Conservation (phyloP, 148 eudicot genomes). For the Rhododendron ferrugineum region DNA sequence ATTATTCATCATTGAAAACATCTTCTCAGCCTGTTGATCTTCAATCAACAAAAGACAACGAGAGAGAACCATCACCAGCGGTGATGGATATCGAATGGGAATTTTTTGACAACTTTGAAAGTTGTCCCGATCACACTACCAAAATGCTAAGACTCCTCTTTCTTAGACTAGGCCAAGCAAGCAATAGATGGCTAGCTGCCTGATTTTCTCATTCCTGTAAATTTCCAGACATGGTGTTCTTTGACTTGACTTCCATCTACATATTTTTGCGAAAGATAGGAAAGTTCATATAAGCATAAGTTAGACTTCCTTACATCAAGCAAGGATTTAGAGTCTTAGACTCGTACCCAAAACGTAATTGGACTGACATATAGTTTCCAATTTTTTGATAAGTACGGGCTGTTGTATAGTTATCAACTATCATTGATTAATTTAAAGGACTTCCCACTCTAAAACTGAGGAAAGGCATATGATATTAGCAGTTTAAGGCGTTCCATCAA, state of each 20-base stretch:
- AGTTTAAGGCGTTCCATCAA: not conserved
- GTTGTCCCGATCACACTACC: not conserved
- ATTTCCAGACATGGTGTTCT: not conserved
- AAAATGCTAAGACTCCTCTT: not conserved
- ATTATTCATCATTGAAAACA: not conserved
- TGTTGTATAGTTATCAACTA: not conserved
- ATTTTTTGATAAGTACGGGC: not conserved
- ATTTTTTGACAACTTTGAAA: not conserved
- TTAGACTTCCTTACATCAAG: not conserved
- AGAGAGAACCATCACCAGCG: not conserved
- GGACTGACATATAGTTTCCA: not conserved
- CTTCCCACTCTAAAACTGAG: not conserved
- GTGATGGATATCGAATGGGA: not conserved
- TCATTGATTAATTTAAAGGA: not conserved
- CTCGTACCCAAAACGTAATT: not conserved
- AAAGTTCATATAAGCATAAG: not conserved
- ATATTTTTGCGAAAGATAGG: not conserved
- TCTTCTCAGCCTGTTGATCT: not conserved
- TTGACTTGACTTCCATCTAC: not conserved
- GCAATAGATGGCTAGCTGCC: not conserved
- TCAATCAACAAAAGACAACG: not conserved
- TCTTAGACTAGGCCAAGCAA: not conserved
- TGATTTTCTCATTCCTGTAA: not conserved
- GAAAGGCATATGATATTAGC: not conserved
- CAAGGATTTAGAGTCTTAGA: not conserved